Evolutionary conservation across 192 early-diverging fungal species (phyloP), one percentile per base, ranked within the genome.

Genomic region (Podila clonocystis): DNA sequence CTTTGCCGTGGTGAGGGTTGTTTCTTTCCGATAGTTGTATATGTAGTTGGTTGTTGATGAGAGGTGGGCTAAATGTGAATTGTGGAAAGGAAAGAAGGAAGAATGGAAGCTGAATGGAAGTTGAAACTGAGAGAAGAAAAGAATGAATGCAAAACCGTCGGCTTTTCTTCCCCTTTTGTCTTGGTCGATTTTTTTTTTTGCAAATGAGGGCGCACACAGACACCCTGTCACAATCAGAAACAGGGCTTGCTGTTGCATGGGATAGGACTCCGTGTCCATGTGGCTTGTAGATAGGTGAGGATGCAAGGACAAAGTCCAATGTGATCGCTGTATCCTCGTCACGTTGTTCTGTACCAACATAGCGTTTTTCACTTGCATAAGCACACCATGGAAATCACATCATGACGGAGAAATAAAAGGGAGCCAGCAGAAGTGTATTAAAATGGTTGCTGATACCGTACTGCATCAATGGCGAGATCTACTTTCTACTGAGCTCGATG

Each of bases 401-500:
- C 41, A 45, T 45, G 41, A 15, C 41, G 13, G 41, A 45, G 41
- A 45, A 45, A 15, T 1, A 45, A 41, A 45, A 45, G 41, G 13
- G 41, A 45, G 41, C 13, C 11, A 12, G 41, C 41, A 15, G 11
- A 17, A 5, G 22, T n/a, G 52, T 55, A 55, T 55, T 24, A 22
- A 55, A 4, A 22, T 24, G 24, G 2, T 24, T 19, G 22, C 11
- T 17, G n/a, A 55, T 6, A 36, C 34, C 34, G 34, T 36, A 6
- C 9, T 57, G 55, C 1, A 6, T 7, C 26, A 33, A 28, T 31
- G n/a, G n/a, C 3, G 17, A 22, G 20, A 29, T 17, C 50, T 68
- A 65, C 33, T 73, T 67, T 38, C 80, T 87, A 17, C 70, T 63
- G 9, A 75, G 62, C 19, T 89, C 82, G 11, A 74, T 72, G 82